Base-by-base conservation (phyloP, 1,139 yeast genomes). In the Yarrowia galli region DNA sequence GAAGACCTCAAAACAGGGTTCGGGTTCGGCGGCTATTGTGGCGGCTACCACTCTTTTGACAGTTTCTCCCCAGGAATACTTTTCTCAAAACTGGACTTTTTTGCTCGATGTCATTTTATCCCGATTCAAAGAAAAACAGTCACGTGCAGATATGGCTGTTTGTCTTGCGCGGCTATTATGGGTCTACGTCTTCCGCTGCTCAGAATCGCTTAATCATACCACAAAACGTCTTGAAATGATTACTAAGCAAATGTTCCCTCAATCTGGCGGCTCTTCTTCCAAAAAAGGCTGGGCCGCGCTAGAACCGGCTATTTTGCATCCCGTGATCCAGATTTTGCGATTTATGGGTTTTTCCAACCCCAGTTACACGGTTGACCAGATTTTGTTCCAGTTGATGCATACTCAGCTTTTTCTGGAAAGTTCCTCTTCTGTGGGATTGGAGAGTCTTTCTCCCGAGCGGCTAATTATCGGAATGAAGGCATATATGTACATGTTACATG, bases 181-280 rank as follows among this genome's bases (percentile, higher is more conserved):
- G 99, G 97, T 93, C 0, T 95, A 90, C 74, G 79, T 93, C 40
- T 91, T 89, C 76, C 83, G 99, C 69, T 87, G 93, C 71, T 85
- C 97, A 0, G 99, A 96, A 73, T 89, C 98, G 0, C 80, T 93
- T 72, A 93, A 93, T 75, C 89, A 90, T 70, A 92, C 97, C 0
- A 87, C 93, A 2, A 89, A 92, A 71, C 86, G 87, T 65, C 78
- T 89, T 38, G 89, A 85, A 40, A 76, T 79, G 6, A 79, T 95
- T 38, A 86, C 88, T 73, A 84, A 85, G 65, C 72, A 86, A 9
- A 81, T 91, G 64, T 83, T 88, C 69, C 80, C 81, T n/a, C n/a
- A n/a, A 16, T 15, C 32, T 0, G 51, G 51, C 20, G n/a, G n/a
- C n/a, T n/a, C n/a, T n/a, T n/a, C n/a, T n/a, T 80, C 79, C 67